Conservation (phyloP, 2,329 filamentous ascomycete genomes). For the Pseudogymnoascus sp. region DNA sequence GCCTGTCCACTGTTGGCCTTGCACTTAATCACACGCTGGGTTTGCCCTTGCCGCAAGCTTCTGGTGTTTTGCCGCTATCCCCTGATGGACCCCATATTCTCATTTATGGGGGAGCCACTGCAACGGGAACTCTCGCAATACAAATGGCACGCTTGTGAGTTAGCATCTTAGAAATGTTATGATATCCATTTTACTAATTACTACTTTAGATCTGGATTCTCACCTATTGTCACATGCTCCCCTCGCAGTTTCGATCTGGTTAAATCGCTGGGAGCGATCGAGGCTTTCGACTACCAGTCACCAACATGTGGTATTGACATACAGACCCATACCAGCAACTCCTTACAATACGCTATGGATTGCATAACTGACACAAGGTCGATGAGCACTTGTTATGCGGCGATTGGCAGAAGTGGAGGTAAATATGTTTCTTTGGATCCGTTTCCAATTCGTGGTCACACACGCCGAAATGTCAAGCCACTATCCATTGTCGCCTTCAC, state of each 20-base stretch:
- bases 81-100: slow-evolving; percentile 28
- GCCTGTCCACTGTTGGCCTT: slow-evolving; percentile 27
- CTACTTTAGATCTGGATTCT: slow-evolving; percentile 24
- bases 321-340: slow-evolving; percentile 30
- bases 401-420: slow-evolving; percentile 33
- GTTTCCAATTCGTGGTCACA: no score
- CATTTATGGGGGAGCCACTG: slow-evolving; percentile 38
- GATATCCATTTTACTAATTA: no score
- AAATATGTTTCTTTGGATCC: slow-evolving; percentile 33
- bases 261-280: slow-evolving; percentile 34
- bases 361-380: slow-evolving; percentile 22
- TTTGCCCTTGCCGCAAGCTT: slow-evolving; percentile 18
- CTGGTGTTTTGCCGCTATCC: slow-evolving; percentile 12
- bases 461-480: no score
- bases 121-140: slow-evolving; percentile 35
- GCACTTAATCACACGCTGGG: slow-evolving; percentile 27
- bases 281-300: slow-evolving; percentile 37
- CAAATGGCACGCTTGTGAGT: slow-evolving; percentile 33
- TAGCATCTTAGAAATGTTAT: background rate
- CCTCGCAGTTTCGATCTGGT: slow-evolving; percentile 36
- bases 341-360: slow-evolving; percentile 34
- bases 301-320: slow-evolving; percentile 20
- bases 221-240: slow-evolving; percentile 38
- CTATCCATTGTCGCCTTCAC: no score
- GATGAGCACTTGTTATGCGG: slow-evolving; percentile 32